A percentile compares a stretch with the other conserved stretches of the same genome.
Evolutionary conservation across 2,329 filamentous ascomycete genomes (phyloP).

Genomic region (Aureobasidium melanogenum): DNA sequence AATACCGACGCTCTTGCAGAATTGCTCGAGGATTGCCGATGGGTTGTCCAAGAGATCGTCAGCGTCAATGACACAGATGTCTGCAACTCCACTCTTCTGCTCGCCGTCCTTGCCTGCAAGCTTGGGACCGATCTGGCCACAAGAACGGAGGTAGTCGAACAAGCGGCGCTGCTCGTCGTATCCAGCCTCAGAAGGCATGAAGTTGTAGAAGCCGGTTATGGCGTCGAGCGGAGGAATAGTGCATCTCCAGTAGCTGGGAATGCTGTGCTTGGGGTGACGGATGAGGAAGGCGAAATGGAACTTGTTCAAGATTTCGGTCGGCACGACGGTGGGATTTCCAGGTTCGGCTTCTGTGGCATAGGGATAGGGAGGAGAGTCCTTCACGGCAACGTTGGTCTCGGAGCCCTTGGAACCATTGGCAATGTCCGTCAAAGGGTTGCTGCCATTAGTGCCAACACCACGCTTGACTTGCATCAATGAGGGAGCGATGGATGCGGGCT

Average conservation of each 20-base stretch:
- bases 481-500: constrained; percentile 62
- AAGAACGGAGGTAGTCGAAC: constrained; percentile 71
- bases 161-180: constrained; percentile 79
- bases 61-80: constrained; percentile 82
- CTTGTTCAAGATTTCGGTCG: constrained; percentile 59
- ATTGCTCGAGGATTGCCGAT: constrained; percentile 62
- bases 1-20: constrained; percentile 73
- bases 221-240: constrained; percentile 77
- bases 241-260: constrained; percentile 92
- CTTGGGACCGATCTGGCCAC: constrained; percentile 61
- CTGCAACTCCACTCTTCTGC: constrained; percentile 30
- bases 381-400: constrained; percentile 18
- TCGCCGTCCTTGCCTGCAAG: constrained; percentile 38
- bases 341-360: constrained; percentile 52
- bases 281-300: constrained; percentile 98
- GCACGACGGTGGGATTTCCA: constrained; percentile 78
- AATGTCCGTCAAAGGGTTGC: constrained; percentile 2
- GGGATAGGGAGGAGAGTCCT: constrained; percentile 42
- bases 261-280: constrained; percentile 82
- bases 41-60: constrained; percentile 89
- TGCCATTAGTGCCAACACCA: constrained; percentile 46
- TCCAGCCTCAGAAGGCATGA: constrained; percentile 80
- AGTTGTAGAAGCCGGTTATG: constrained; percentile 76
- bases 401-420: constrained; percentile 17
- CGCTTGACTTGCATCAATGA: constrained; percentile 56